A percentile compares a stretch with the other conserved stretches of the same genome.
Evolutionary conservation across 208 protist species (phyloP).

Genomic region (Leptomonas seymouri): DNA sequence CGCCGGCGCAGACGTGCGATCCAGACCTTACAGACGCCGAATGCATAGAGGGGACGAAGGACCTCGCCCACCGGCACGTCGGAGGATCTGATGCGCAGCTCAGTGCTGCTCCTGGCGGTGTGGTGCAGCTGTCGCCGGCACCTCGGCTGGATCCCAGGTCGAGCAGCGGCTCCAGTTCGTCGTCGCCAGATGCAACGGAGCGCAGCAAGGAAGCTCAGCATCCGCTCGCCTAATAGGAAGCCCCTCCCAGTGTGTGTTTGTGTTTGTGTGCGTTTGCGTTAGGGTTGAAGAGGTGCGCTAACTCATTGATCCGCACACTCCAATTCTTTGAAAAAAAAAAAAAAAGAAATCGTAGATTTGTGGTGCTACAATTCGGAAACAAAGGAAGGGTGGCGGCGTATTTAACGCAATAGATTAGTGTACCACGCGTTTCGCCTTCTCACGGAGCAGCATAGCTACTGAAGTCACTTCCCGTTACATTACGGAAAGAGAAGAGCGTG

Average conservation of each 20-base stretch:
- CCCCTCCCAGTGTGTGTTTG: neutral
- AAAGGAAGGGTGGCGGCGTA: too few relatives aligned
- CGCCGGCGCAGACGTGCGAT: neutral
- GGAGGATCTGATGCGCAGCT: neutral
- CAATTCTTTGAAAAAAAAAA: too few relatives aligned
- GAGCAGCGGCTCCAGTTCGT: constrained; percentile 4
- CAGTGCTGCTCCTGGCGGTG: neutral
- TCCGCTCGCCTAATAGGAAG: neutral
- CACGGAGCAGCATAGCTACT: too few relatives aligned
- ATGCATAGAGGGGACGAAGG: neutral
- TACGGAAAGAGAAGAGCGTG: too few relatives aligned
- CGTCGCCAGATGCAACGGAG: neutral
- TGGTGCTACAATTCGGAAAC: too few relatives aligned
- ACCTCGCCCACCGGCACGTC: neutral
- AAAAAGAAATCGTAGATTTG: too few relatives aligned
- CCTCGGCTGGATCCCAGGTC: neutral
- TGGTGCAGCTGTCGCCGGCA: neutral
- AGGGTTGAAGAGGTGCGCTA: neutral
- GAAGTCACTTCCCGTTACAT: too few relatives aligned
- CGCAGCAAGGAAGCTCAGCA: neutral
- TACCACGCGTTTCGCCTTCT: too few relatives aligned
- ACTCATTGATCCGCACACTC: too few relatives aligned
- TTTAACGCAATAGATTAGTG: too few relatives aligned
- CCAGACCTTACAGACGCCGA: constrained; percentile 7
- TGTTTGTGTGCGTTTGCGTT: constrained; percentile 3